Evolutionary conservation across 176 grass and related monocot genomes (phyloP).

Genomic region (Hordeum marinum): DNA sequence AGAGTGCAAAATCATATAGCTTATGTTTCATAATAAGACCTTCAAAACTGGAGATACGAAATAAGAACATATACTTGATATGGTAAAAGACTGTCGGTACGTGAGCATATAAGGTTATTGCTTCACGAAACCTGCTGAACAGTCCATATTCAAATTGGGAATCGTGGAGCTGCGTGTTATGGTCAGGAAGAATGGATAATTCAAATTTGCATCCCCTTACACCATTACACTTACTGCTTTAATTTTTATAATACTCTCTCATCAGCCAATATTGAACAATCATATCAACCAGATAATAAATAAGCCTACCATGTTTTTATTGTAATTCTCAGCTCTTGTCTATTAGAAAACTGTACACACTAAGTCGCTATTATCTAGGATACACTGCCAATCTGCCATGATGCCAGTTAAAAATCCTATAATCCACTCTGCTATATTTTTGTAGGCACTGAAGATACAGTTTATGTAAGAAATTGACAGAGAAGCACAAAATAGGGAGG

Average conservation of each 20-base stretch:
- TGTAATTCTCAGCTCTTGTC: neutral
- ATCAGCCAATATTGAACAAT: neutral
- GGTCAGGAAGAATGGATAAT: neutral
- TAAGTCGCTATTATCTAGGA: neutral
- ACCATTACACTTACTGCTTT: neutral
- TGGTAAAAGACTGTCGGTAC: neutral
- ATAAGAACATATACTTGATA: neutral
- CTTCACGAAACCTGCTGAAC: neutral
- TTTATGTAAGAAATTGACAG: constrained; percentile 3
- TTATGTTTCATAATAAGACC: neutral
- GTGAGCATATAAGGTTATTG: neutral
- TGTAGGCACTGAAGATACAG: neutral
- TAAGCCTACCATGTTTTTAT: neutral
- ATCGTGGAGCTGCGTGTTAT: neutral
- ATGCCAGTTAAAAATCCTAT: neutral
- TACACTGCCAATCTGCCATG: neutral
- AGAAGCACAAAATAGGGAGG: neutral
- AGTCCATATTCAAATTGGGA: neutral
- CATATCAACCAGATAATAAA: constrained; percentile 15
- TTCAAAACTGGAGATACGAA: neutral
- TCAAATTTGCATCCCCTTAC: neutral
- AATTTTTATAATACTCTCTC: neutral
- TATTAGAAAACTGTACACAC: neutral
- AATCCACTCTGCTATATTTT: neutral
- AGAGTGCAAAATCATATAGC: constrained; percentile 1